Conservation (phyloP, 2,329 filamentous ascomycete species). For the Acrocalymma vagum region DNA sequence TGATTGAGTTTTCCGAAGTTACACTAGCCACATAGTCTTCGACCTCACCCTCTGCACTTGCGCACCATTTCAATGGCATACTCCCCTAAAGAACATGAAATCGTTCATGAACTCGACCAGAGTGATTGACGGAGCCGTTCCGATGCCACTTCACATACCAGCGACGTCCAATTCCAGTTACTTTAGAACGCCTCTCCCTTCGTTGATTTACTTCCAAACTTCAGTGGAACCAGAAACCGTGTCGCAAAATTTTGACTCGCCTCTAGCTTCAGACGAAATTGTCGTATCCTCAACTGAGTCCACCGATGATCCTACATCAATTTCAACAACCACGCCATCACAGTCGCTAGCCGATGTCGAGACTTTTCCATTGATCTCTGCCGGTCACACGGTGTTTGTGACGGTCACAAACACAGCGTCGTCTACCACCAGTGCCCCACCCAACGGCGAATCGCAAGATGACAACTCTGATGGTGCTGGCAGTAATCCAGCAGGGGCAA, state of each 20-base stretch:
- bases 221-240: too few species aligned
- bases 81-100: neutral
- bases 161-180: neutral
- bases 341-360: slow-evolving; percentile 6
- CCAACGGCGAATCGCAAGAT: neutral
- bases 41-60: slow-evolving; percentile 4
- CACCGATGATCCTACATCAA: slow-evolving; percentile 3
- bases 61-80: neutral
- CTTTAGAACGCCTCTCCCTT: neutral
- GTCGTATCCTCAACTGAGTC: neutral
- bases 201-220: neutral
- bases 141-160: slow-evolving; percentile 1
- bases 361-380: slow-evolving; percentile 18
- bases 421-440: neutral
- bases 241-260: too few species aligned
- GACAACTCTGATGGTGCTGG: neutral
- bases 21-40: slow-evolving; percentile 7
- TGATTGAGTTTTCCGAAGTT: slow-evolving; percentile 5
- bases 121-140: neutral
- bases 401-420: slow-evolving; percentile 11
- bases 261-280: too few species aligned
- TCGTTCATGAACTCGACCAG: neutral
- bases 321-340: too few species aligned
- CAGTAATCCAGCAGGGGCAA: slow-evolving; percentile 19
- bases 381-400: slow-evolving; percentile 15